These are phyloP conservation scores for Aureobasidium sp. DNA, from an alignment of 2,329 filamentous ascomycete species.

Conservation along the genomic window DNA sequence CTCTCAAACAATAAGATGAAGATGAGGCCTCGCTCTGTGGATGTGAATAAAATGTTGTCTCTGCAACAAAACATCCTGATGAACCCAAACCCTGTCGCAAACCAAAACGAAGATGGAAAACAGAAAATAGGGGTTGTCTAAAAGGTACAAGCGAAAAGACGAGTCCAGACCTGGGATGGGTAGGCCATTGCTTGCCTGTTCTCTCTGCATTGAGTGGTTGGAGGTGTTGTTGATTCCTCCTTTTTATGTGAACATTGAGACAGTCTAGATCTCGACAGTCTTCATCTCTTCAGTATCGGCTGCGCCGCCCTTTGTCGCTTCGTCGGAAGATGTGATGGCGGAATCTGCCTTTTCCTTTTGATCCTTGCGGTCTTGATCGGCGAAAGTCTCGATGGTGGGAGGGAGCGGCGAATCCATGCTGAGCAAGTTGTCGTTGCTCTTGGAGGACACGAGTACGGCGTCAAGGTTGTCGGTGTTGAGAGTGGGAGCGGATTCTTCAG, in stretches of 20 bases:
- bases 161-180: neutral
- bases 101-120: neutral
- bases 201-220: neutral
- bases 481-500: conserved; percentile 49
- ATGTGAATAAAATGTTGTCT: neutral
- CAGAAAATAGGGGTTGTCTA: neutral
- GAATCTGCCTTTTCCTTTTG: conserved; percentile 3
- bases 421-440: conserved; percentile 8
- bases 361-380: conserved; percentile 1
- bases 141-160: neutral
- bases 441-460: neutral
- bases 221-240: neutral
- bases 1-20: neutral
- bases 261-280: conserved; percentile 35
- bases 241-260: neutral
- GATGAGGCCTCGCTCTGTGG: neutral
- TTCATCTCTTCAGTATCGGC: conserved; percentile 33
- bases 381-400: conserved; percentile 8
- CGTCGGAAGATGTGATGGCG: conserved; percentile 25
- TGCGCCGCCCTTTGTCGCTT: conserved; percentile 19
- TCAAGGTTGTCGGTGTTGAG: conserved; percentile 2
- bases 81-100: neutral
- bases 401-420: conserved; percentile 5
- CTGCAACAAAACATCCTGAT: neutral
- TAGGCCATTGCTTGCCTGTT: neutral